Base-by-base conservation (phyloP, 768 basidiomycete species). In the Sporobolomyces roseus region DNA sequence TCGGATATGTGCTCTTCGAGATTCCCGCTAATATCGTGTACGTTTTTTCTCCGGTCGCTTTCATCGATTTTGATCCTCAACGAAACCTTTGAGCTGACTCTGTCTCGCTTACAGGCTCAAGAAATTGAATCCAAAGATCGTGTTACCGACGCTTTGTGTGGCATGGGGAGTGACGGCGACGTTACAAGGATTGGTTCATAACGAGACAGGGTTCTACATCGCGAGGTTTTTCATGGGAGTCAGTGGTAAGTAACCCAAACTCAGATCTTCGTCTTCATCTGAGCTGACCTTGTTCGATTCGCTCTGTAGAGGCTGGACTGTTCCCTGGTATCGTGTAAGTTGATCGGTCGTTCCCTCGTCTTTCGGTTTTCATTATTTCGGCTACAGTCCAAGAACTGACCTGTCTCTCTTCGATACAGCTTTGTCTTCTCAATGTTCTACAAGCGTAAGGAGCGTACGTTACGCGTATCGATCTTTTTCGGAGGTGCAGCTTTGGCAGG, bases 401-500 rank as follows among this genome's bases (percentile, higher is more conserved):
- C 38, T 41, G 10, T 48, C 10, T 23, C n/a, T 48, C n/a, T 7
- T 52, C 51, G 12, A 23, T 48, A 8, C 32, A 33, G 29, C 19
- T 35, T 55, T 35, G 54, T 55, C 6, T 25, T 55, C 6, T 55
- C 54, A 8, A 82, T 85, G 12, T 87, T 84, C 74, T 87, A 86
- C 75, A 78, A 81, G 45, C 85, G 86, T 48, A 81, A 80, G 41
- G 75, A 87, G 74, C 83, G 85, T 2, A 84, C 84, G 68, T 83
- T 83, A 81, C 81, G 87, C 56, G 84, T 87, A 1, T 80, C 85
- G n/a, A 85, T 86, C 29, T 86, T 86, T 49, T 87, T 87, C 74
- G 86, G 86, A 76, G 86, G 85, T 82, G 61, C 79, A 1, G 78
- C 80, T 2, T 72, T 80, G n/a, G 79, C 79, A 0, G 65, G 70